Conservation (phyloP, 225 moss, liverwort and hornwort genomes). For the Physcomitrellopsis africana region DNA sequence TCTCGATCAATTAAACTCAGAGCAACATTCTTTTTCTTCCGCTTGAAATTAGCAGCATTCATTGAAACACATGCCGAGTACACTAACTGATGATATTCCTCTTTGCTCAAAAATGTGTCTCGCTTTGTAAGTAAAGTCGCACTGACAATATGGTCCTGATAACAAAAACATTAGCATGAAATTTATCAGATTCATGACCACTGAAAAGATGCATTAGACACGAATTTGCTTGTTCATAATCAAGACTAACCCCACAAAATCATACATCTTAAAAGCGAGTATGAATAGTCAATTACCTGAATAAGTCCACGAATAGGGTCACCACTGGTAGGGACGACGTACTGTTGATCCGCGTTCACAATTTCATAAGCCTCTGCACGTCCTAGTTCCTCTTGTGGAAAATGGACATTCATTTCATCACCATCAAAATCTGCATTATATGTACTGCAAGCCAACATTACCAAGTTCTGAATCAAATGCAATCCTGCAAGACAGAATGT, state of each 20-base stretch:
- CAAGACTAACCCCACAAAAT: slow-evolving; percentile 1
- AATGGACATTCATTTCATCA: slow-evolving; percentile 99
- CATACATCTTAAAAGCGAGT: slow-evolving; percentile 4
- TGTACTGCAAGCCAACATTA: slow-evolving; percentile 66
- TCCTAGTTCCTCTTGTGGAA: slow-evolving; percentile 97
- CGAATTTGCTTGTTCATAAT: neutral
- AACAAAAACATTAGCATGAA: slow-evolving; percentile 26
- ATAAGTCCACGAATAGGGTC: slow-evolving; percentile 99
- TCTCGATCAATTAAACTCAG: slow-evolving; percentile 76
- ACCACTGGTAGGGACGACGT: slow-evolving; percentile 93
- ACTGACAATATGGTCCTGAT: slow-evolving; percentile 91
- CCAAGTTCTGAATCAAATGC: slow-evolving; percentile 11
- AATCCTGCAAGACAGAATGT: neutral
- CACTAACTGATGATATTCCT: slow-evolving; percentile 93
- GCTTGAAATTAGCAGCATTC: slow-evolving; percentile 56
- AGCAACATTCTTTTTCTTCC: slow-evolving; percentile 61
- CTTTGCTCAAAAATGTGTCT: slow-evolving; percentile 88
- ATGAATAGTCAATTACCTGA: slow-evolving; percentile 58
- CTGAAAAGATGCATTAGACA: neutral
- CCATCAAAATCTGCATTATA: slow-evolving; percentile 99
- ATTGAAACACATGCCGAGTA: slow-evolving; percentile 88
- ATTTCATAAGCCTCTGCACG: slow-evolving; percentile 96
- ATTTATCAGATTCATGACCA: slow-evolving; percentile 7
- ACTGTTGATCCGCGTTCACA: slow-evolving; percentile 96
- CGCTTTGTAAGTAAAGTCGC: slow-evolving; percentile 93